phyloP scores from a whole-genome alignment of 352 stramenopile species.

The Phytophthora parvispora region DNA sequence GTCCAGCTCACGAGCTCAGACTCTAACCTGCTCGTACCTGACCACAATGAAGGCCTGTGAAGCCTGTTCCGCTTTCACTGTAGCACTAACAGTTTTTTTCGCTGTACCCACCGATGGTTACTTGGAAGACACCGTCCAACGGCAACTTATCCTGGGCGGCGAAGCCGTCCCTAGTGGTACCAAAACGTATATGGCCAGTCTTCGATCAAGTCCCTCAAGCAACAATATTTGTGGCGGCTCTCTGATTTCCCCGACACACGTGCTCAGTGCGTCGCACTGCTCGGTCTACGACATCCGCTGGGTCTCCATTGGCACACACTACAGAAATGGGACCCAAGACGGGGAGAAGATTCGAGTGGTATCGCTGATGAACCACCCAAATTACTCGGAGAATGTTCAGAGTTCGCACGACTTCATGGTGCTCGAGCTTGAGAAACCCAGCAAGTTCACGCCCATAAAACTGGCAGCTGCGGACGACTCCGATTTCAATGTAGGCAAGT shows the following conservation, averaged over 20 bases:
- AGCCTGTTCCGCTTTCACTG: background rate
- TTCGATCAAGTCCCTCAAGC: constrained; percentile 12
- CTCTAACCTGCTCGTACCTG: background rate
- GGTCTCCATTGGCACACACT: constrained; percentile 7
- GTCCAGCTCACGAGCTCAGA: background rate
- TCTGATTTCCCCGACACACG: constrained; percentile 8
- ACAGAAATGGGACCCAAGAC: constrained; percentile 19
- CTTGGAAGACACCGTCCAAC: background rate
- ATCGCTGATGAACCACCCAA: constrained; percentile 4
- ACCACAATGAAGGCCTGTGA: background rate
- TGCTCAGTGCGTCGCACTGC: constrained; percentile 19
- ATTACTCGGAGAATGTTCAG: constrained; percentile 2
- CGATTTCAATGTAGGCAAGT: constrained; percentile 28
- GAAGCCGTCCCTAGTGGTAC: constrained; percentile 28
- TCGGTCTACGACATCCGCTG: constrained; percentile 1
- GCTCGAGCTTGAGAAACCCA: constrained; percentile 45
- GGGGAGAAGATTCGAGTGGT: constrained; percentile 10
- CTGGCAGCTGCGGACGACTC: constrained; percentile 28
- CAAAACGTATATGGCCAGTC: constrained; percentile 37
- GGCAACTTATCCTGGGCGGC: constrained; percentile 37
- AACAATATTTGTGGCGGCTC: constrained; percentile 2
- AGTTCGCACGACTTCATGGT: constrained; percentile 41
- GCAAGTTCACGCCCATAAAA: constrained; percentile 38
- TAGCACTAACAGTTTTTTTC: background rate
- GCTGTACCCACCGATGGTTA: background rate